Conservation (phyloP, 192 early-diverging fungal species). For the Backusella westeae region DNA sequence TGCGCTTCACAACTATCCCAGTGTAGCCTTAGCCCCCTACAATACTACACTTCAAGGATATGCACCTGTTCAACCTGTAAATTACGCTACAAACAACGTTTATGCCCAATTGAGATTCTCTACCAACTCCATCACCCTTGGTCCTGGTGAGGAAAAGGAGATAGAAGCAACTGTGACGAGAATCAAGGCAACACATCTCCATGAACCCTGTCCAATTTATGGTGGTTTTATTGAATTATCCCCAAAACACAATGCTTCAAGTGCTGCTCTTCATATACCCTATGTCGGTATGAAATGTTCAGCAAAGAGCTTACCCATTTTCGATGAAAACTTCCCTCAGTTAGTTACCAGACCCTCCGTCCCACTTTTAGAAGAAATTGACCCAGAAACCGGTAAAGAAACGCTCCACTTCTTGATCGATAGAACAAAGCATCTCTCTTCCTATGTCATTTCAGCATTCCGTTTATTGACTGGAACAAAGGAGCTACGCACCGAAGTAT, state of each 20-base stretch:
- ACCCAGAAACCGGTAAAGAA: background rate
- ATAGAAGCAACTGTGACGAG: background rate
- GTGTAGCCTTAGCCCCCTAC: slow-evolving; percentile 38
- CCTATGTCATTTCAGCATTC: slow-evolving; percentile 5
- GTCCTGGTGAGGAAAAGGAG: slow-evolving; percentile 9
- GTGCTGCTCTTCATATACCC: slow-evolving; percentile 36
- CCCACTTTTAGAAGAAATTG: background rate
- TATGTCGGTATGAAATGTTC: slow-evolving; percentile 47
- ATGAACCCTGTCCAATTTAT: slow-evolving; percentile 36
- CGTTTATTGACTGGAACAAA: slow-evolving; percentile 32
- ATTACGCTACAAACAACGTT: slow-evolving; percentile 10
- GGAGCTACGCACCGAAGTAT: slow-evolving; percentile 13
- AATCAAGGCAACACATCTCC: slow-evolving; percentile 15
- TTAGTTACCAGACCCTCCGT: background rate
- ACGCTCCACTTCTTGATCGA: slow-evolving; percentile 1
- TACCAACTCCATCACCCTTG: background rate
- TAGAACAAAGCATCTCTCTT: background rate
- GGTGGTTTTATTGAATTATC: slow-evolving; percentile 44
- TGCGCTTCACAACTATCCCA: slow-evolving; percentile 32
- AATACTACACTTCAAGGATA: slow-evolving; percentile 5
- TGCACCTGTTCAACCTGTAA: slow-evolving; percentile 16
- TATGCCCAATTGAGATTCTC: slow-evolving; percentile 7
- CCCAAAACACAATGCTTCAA: slow-evolving; percentile 17
- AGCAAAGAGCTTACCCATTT: slow-evolving; percentile 40
- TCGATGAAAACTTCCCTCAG: slow-evolving; percentile 27